Percentiles rank a stretch among this genome's conserved stretches.
Evolutionary conservation across 2,329 filamentous ascomycete genomes (phyloP).

Genomic region (Paraphaeosphaeria sporulosa): DNA sequence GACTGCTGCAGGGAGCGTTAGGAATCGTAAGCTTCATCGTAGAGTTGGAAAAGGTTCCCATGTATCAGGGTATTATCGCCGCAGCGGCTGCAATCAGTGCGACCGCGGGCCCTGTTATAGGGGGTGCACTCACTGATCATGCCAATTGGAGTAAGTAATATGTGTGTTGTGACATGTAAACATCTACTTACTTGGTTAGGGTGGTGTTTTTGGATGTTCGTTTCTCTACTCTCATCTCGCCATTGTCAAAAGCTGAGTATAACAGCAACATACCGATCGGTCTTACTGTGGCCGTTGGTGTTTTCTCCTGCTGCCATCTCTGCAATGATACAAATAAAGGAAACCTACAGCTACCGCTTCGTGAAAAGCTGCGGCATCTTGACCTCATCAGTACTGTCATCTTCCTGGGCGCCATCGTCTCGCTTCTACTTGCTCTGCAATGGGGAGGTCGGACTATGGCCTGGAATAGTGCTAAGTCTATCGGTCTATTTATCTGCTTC

Average conservation of each 20-base stretch:
- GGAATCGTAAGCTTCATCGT: conserved; percentile 46
- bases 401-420: conserved; percentile 49
- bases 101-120: conserved; percentile 49
- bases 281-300: too few relatives aligned
- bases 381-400: conserved; percentile 44
- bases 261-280: too few relatives aligned
- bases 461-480: conserved; percentile 55
- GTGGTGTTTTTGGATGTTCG: conserved; percentile 49
- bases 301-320: too few relatives aligned
- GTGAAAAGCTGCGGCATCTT: conserved; percentile 12
- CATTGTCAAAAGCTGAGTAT: too few relatives aligned
- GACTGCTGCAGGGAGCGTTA: conserved; percentile 44
- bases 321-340: background rate
- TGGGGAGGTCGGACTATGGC: conserved; percentile 48
- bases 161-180: too few relatives aligned
- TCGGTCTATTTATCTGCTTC: conserved; percentile 57
- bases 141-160: conserved; percentile 51
- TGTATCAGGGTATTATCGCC: conserved; percentile 47
- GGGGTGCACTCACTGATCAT: conserved; percentile 50
- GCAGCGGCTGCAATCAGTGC: conserved; percentile 41
- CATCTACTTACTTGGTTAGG: too few relatives aligned
- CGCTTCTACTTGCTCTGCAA: conserved; percentile 56
- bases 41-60: conserved; percentile 49
- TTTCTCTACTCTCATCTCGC: too few relatives aligned
- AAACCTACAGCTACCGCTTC: background rate